phyloP scores from a whole-genome alignment of 2,329 filamentous ascomycete species.

The Penicillium sp. region DNA sequence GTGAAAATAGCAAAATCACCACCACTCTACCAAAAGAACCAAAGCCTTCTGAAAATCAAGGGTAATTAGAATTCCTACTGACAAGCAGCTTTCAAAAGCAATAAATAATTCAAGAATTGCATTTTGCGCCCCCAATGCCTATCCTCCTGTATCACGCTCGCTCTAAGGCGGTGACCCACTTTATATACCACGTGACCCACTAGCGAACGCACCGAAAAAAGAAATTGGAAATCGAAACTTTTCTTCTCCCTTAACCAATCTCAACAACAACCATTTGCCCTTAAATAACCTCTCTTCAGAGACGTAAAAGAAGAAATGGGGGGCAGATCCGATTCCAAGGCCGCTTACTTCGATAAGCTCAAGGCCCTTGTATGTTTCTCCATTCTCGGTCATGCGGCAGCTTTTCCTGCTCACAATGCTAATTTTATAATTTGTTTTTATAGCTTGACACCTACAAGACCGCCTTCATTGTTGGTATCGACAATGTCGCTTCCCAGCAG shows the following conservation, averaged over 20 bases:
- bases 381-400: not conserved
- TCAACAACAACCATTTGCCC: slow-evolving; percentile 57
- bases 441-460: slow-evolving; percentile 89
- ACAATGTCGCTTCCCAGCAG: slow-evolving; percentile 99
- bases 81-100: not conserved
- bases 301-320: slow-evolving; percentile 87
- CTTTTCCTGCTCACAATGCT: not conserved
- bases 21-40: no score
- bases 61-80: no score
- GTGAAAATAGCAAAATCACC: not conserved
- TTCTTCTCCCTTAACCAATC: slow-evolving; percentile 23
- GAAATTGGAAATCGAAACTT: slow-evolving; percentile 25
- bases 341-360: slow-evolving; percentile 99
- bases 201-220: slow-evolving; percentile 43
- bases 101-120: not conserved
- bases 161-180: not conserved
- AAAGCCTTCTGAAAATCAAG: no score
- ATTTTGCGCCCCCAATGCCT: not conserved
- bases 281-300: slow-evolving; percentile 99
- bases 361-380: slow-evolving; percentile 63
- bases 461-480: slow-evolving; percentile 94
- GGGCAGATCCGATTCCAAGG: slow-evolving; percentile 94
- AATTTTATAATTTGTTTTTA: not conserved
- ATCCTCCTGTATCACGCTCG: not conserved
- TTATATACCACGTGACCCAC: slow-evolving; percentile 30